A percentile compares a stretch with the other conserved stretches of the same genome.
These are phyloP conservation scores for Cryptococcus sp. DNA, from an alignment of 1,284 basidiomycete species.

Conservation along the genomic window DNA sequence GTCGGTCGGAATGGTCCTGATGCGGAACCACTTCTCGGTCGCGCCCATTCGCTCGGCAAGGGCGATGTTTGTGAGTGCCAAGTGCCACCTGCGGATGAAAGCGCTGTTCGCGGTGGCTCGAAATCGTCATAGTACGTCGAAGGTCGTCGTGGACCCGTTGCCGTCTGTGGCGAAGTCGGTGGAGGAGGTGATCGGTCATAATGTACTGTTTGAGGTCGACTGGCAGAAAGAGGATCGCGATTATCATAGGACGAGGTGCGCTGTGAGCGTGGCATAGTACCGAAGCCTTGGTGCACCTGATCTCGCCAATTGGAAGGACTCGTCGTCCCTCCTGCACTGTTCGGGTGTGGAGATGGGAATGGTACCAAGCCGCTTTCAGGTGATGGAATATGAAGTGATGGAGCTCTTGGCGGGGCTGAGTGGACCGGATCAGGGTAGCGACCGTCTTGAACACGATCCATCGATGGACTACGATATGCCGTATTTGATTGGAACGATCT, in stretches of 20 bases:
- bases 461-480: conserved; percentile 22
- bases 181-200: conserved; percentile 33
- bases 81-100: conserved; percentile 5
- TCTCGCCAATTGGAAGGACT: conserved; percentile 5
- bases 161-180: conserved; percentile 37
- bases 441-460: conserved; percentile 30
- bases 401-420: conserved; percentile 8
- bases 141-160: conserved; percentile 29
- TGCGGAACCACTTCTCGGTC: conserved; percentile 33
- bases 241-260: conserved; percentile 11
- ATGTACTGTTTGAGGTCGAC: conserved; percentile 27
- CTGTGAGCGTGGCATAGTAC: conserved; percentile 6
- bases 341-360: conserved; percentile 39
- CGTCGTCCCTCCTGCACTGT: conserved; percentile 2
- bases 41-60: conserved; percentile 13
- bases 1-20: conserved; percentile 14
- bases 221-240: conserved; percentile 8
- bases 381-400: conserved; percentile 14
- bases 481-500: conserved; percentile 13
- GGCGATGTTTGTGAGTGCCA: conserved; percentile 9
- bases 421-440: conserved; percentile 36
- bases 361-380: conserved; percentile 23
- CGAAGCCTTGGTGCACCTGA: conserved; percentile 5
- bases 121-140: conserved; percentile 34
- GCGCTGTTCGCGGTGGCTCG: conserved; percentile 21